Percentiles rank a stretch among this genome's conserved stretches.
Conservation (phyloP, 306 rosid species). For the Erythrophleum fordii region DNA sequence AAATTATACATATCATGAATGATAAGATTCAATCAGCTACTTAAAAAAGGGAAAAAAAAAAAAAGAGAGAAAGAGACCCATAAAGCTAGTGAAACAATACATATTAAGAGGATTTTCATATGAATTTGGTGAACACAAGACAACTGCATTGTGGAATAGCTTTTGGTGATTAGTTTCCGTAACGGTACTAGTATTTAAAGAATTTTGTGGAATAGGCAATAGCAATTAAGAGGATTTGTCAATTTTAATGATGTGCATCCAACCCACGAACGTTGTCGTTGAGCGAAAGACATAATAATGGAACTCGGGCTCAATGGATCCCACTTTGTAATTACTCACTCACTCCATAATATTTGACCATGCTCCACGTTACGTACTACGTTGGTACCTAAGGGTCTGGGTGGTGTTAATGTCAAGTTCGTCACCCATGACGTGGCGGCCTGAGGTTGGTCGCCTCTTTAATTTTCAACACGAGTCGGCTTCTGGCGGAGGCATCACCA, state of each 20-base stretch:
- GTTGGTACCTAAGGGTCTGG: not conserved
- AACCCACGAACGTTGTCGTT: not conserved
- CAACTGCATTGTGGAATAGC: too few species aligned
- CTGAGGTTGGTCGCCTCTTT: not conserved
- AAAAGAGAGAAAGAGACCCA: too few species aligned
- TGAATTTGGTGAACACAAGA: too few species aligned
- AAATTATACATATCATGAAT: too few species aligned
- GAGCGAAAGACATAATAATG: not conserved
- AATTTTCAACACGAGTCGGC: not conserved
- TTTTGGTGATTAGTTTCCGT: not conserved
- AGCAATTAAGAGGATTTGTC: not conserved
- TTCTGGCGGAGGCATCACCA: not conserved
- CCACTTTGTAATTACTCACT: not conserved
- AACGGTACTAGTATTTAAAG: too few species aligned
- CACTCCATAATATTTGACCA: conserved; percentile 1
- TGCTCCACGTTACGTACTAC: not conserved
- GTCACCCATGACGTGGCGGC: not conserved
- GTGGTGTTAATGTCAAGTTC: not conserved
- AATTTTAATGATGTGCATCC: not conserved
- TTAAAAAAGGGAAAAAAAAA: too few species aligned
- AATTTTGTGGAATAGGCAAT: not conserved
- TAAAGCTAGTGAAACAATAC: too few species aligned
- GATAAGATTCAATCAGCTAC: too few species aligned
- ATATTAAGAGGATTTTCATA: too few species aligned
- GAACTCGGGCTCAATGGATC: conserved; percentile 4